Base-by-base conservation (phyloP, 495 filamentous ascomycete genomes). In the Podospora appendiculata region DNA sequence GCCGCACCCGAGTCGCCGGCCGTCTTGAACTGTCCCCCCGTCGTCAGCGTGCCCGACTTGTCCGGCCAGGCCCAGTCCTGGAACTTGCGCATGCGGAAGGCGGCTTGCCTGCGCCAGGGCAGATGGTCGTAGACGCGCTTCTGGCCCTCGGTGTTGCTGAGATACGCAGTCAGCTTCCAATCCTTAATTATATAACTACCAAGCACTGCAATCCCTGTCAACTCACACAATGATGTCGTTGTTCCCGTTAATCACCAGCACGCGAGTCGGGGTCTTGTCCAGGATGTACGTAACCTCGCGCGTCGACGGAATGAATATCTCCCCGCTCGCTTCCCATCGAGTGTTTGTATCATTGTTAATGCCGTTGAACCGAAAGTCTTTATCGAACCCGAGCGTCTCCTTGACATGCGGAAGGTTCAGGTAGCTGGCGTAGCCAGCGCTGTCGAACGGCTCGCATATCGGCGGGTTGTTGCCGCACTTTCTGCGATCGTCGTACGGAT, bases 161-260 rank as follows among this genome's bases (percentile, higher is more conserved):
- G 42, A 8, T n/a, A 25, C 2, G 5, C 25, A 25, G 25, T 25
- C 25, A 25, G 25, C 25, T 25, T 25, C 25, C 25, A 25, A 25
- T 25, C 25, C n/a, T n/a, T n/a, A n/a, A n/a, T 45, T 19, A 45
- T 6, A 6, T 25, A 17, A 2, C 17, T 6, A 6, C 6, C 42
- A 45, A 19, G 6, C n/a, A n/a, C n/a, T n/a, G n/a, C n/a, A n/a
- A n/a, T n/a, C n/a, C n/a, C n/a, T n/a, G n/a, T n/a, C n/a, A 11
- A 48, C 47, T 48, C 36, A 48, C 48, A 50, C 38, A 8, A 41
- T 16, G 3, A 16, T 10, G 25, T 50, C 48, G 32, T 50, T 50
- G 25, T 50, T 50, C 48, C 48, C 48, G 14, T 50, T 50, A 7
- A 50, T 16, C 40, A 50, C 48, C 40, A 50, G 16, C 19, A 50